Conservation (phyloP, 495 filamentous ascomycete genomes). For the Penicillium nucicola region DNA sequence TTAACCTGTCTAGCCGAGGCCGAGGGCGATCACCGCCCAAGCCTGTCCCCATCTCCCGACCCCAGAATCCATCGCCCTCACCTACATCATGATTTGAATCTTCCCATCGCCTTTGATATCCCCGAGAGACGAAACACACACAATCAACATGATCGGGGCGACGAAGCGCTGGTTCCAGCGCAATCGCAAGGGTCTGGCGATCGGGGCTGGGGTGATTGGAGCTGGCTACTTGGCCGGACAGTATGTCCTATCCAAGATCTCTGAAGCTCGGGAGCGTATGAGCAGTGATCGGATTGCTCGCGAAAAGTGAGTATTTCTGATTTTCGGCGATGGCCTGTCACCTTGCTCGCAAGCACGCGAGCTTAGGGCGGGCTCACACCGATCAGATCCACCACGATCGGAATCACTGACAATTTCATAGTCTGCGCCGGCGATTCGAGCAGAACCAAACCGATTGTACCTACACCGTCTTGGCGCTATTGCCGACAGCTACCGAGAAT, state of each 20-base stretch:
- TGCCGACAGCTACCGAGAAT: conserved; percentile 86
- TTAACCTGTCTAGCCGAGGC: conserved; percentile 35
- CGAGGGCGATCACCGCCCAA: conserved; percentile 23
- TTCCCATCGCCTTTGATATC: neutral
- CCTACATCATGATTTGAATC: conserved; percentile 9
- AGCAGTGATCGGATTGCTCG: conserved; percentile 90
- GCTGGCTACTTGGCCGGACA: conserved; percentile 89
- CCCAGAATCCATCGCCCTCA: conserved; percentile 7
- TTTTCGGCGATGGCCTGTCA: neutral
- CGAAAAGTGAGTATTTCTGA: conserved; percentile 72
- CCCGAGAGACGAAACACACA: conserved; percentile 9
- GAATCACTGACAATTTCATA: conserved; percentile 33
- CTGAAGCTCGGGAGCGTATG: conserved; percentile 91
- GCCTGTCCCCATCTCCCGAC: conserved; percentile 12
- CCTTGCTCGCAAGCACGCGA: conserved; percentile 9
- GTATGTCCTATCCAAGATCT: conserved; percentile 87
- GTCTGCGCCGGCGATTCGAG: conserved; percentile 90
- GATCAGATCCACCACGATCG: neutral
- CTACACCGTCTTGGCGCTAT: conserved; percentile 92
- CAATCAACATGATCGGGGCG: conserved; percentile 69
- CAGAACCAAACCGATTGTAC: conserved; percentile 99
- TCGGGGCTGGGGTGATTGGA: conserved; percentile 81
- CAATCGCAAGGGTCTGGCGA: conserved; percentile 84
- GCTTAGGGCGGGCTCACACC: conserved; percentile 14
- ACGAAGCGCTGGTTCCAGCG: conserved; percentile 85